These are phyloP conservation scores for Bertia moriformis DNA, from an alignment of 2,329 filamentous ascomycete genomes.

Conservation along the genomic window DNA sequence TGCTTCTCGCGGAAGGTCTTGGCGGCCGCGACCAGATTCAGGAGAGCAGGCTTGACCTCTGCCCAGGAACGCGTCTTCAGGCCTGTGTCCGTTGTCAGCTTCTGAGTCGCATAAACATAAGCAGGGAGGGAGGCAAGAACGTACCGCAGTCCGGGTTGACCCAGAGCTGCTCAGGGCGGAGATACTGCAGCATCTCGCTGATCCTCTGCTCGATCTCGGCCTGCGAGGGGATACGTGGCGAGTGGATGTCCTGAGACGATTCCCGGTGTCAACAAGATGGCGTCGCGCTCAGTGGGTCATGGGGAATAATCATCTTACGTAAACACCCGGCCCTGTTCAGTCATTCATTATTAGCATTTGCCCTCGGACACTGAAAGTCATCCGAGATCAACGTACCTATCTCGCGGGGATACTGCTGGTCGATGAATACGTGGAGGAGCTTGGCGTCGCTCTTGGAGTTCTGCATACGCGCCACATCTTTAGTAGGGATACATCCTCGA, in stretches of 20 bases:
- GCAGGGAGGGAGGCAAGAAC: no score
- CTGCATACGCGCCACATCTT: no score
- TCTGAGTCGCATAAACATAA: no score
- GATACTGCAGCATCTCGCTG: constrained; percentile 93
- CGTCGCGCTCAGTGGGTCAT: no score
- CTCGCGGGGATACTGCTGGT: constrained; percentile 92
- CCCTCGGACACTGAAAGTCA: no score
- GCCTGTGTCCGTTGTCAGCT: no score
- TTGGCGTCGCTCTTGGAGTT: constrained; percentile 99
- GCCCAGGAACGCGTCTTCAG: constrained; percentile 98
- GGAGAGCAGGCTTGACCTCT: constrained; percentile 91
- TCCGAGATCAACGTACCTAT: constrained; percentile 98
- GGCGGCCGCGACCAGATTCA: constrained; percentile 95
- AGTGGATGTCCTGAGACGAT: constrained; percentile 99
- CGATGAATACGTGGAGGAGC: constrained; percentile 95
- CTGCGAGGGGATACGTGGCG: constrained; percentile 87
- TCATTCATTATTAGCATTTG: no score
- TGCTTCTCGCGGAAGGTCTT: constrained; percentile 92
- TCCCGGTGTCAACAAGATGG: no score
- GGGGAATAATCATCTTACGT: no score
- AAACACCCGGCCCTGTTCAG: no score
- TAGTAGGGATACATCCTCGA: no score
- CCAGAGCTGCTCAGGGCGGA: constrained; percentile 98
- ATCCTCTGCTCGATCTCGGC: constrained; percentile 97
- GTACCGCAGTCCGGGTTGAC: constrained; percentile 98